Evolutionary conservation across 306 rosid genomes (phyloP).

Genomic region (Sophora flavescens): DNA sequence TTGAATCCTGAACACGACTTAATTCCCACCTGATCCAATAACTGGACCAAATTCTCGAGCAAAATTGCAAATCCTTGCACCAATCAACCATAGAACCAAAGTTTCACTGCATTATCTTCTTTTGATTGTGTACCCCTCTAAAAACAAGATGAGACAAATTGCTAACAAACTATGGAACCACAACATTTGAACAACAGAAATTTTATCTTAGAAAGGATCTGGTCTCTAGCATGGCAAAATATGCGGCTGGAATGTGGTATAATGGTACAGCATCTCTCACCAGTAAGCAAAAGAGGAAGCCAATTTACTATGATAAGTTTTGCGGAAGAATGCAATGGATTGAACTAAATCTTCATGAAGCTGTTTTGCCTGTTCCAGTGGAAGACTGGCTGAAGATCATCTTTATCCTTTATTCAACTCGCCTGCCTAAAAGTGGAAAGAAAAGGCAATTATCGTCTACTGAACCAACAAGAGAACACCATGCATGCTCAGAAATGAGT

Average conservation of each 20-base stretch:
- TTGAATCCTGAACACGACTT: not conserved
- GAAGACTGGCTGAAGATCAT: conserved; percentile 32
- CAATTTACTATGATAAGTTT: not conserved
- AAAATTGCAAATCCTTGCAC: conserved; percentile 21
- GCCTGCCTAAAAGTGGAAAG: conserved; percentile 46
- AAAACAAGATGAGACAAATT: not conserved
- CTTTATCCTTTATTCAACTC: conserved; percentile 42
- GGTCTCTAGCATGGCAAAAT: conserved; percentile 32
- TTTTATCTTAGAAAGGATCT: conserved; percentile 26
- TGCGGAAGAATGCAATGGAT: conserved; percentile 25
- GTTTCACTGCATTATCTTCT: conserved; percentile 32
- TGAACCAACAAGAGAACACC: conserved; percentile 3
- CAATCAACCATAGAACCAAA: conserved; percentile 25
- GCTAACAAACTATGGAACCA: conserved; percentile 18
- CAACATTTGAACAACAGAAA: conserved; percentile 32
- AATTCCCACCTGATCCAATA: conserved; percentile 30
- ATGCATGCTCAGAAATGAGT: not conserved
- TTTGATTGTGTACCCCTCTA: not conserved
- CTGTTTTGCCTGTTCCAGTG: conserved; percentile 34
- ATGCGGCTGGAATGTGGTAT: conserved; percentile 40
- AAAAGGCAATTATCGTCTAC: not conserved
- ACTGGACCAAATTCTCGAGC: conserved; percentile 11
- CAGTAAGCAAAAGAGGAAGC: conserved; percentile 31
- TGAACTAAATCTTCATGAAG: conserved; percentile 28
- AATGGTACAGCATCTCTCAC: conserved; percentile 38